Conservation (phyloP, 106 monocot genomes). For the Hemerocallis citrina region DNA sequence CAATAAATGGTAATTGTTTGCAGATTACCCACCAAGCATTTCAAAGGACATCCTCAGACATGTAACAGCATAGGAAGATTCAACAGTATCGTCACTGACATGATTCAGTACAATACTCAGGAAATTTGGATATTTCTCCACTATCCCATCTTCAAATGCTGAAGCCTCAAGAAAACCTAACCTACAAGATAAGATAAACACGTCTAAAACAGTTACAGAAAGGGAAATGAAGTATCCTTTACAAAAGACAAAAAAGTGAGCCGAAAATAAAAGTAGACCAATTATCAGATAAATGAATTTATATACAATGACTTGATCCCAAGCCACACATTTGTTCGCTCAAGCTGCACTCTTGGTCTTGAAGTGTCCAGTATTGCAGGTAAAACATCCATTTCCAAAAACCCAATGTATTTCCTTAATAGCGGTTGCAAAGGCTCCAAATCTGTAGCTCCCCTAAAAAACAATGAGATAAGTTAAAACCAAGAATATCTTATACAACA, state of each 20-base stretch:
- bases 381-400: slow-evolving; percentile 66
- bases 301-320: slow-evolving; percentile 92
- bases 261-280: neutral
- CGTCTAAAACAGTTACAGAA: neutral
- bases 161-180: slow-evolving; percentile 85
- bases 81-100: slow-evolving; percentile 91
- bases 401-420: slow-evolving; percentile 64
- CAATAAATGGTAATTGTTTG: neutral
- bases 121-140: slow-evolving; percentile 86
- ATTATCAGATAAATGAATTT: neutral
- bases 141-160: slow-evolving; percentile 95
- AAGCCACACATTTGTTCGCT: slow-evolving; percentile 72
- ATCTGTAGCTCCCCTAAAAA: slow-evolving; percentile 67
- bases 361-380: slow-evolving; percentile 35
- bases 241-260: neutral
- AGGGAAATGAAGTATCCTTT: neutral
- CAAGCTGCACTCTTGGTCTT: slow-evolving; percentile 71
- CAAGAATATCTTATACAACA: too few relatives aligned
- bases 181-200: slow-evolving; percentile 33
- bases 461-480: too few relatives aligned
- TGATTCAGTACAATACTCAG: slow-evolving; percentile 91
- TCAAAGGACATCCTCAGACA: slow-evolving; percentile 83
- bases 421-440: slow-evolving; percentile 93
- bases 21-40: slow-evolving; percentile 72
- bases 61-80: slow-evolving; percentile 86